Evolutionary conservation across 371 early-diverging fungal genomes (phyloP).

Genomic region (Thermomucor indicae-seudaticae): DNA sequence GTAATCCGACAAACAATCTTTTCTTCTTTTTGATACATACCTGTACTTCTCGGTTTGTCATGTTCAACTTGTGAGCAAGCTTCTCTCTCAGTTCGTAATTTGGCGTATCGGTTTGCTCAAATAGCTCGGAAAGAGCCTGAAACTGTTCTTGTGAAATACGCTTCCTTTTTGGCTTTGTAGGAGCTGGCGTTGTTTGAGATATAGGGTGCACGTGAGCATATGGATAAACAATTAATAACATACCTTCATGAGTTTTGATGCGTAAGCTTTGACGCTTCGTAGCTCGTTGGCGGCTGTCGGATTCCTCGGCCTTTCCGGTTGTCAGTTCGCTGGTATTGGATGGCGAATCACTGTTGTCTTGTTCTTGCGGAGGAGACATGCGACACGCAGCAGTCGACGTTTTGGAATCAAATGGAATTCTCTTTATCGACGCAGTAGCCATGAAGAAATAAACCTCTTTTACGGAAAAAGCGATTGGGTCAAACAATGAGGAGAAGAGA

Average conservation of each 20-base stretch:
- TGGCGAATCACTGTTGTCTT: not conserved
- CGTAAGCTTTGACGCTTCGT: slow-evolving; percentile 21
- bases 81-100: slow-evolving; percentile 80
- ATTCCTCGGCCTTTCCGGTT: not conserved
- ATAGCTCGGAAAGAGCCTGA: slow-evolving; percentile 59
- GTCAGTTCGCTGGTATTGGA: too few relatives aligned
- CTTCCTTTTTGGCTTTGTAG: slow-evolving; percentile 64
- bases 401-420: not conserved
- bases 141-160: slow-evolving; percentile 74
- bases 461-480: not conserved
- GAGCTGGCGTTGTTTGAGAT: not conserved
- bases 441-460: not conserved
- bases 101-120: slow-evolving; percentile 82
- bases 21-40: slow-evolving; percentile 25
- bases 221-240: slow-evolving; percentile 2
- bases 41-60: slow-evolving; percentile 95
- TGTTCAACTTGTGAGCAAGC: slow-evolving; percentile 78
- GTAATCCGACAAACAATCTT: slow-evolving; percentile 20
- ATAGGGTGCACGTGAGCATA: slow-evolving; percentile 1
- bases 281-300: not conserved
- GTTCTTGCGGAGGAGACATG: not conserved
- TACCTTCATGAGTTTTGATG: slow-evolving; percentile 41
- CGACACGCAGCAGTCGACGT: not conserved
- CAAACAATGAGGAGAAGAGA: slow-evolving; percentile 3
- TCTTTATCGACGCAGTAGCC: not conserved